Conservation (phyloP, 2,329 filamentous ascomycete genomes). For the Pyricularia sp. region DNA sequence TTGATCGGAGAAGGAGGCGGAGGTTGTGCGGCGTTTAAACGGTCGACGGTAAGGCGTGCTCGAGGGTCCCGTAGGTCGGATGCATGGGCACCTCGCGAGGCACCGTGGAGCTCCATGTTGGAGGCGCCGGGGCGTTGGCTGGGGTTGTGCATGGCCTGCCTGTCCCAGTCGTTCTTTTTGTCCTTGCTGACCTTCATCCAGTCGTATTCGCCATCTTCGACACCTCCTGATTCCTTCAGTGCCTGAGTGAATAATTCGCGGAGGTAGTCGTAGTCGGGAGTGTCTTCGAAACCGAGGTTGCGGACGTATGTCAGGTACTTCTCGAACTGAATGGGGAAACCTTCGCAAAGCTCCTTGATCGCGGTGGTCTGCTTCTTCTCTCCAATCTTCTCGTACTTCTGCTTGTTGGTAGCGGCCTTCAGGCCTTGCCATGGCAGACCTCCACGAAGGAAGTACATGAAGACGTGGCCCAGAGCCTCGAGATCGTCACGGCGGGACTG, state of each 20-base stretch:
- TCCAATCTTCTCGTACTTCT: slow-evolving; percentile 99
- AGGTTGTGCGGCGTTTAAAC: slow-evolving; percentile 92
- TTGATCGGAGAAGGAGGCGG: slow-evolving; percentile 79
- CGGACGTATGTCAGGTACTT: slow-evolving; percentile 99
- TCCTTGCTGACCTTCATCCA: slow-evolving; percentile 95
- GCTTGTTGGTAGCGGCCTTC: slow-evolving; percentile 98
- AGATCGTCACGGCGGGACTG: slow-evolving; percentile 99
- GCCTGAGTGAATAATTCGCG: slow-evolving; percentile 90
- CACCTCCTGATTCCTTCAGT: slow-evolving; percentile 85
- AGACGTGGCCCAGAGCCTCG: slow-evolving; percentile 97
- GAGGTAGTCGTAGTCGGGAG: slow-evolving; percentile 98
- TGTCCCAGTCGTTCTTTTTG: slow-evolving; percentile 71
- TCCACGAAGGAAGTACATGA: slow-evolving; percentile 99
- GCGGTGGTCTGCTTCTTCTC: slow-evolving; percentile 99
- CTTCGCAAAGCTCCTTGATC: slow-evolving; percentile 95
- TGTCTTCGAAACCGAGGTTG: slow-evolving; percentile 97
- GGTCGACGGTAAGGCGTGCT: slow-evolving; percentile 64
- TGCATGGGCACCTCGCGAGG: slow-evolving; percentile 54
- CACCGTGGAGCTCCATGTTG: slow-evolving; percentile 73
- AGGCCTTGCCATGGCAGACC: slow-evolving; percentile 98
- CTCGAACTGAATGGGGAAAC: slow-evolving; percentile 98
- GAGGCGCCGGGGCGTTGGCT: slow-evolving; percentile 74
- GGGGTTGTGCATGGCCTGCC: slow-evolving; percentile 63
- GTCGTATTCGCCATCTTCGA: slow-evolving; percentile 97
- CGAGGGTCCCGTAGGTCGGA: slow-evolving; percentile 46